Evolutionary conservation across 208 protist genomes (phyloP).

Genomic region (Vickermania spadyakhi): DNA sequence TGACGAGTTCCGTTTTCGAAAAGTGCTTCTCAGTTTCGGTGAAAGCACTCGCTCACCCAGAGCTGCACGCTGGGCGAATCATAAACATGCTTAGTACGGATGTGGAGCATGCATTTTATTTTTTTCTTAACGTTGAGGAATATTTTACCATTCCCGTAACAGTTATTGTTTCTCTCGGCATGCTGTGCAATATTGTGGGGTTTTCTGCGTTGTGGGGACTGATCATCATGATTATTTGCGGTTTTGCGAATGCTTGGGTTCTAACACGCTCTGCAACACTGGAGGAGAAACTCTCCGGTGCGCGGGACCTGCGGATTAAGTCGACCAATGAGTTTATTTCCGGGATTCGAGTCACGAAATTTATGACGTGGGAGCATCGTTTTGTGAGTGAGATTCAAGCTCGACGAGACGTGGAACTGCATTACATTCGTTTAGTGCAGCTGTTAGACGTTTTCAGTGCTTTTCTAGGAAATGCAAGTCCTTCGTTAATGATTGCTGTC

Average conservation of each 20-base stretch:
- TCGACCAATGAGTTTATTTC: constrained; percentile 89
- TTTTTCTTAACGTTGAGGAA: constrained; percentile 42
- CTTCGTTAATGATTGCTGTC: constrained; percentile 40
- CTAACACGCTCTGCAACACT: constrained; percentile 22
- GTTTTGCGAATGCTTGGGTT: constrained; percentile 52
- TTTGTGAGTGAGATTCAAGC: constrained; percentile 38
- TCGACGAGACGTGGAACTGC: constrained; percentile 33
- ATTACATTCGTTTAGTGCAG: constrained; percentile 22
- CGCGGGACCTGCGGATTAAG: constrained; percentile 84
- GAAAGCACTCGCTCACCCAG: constrained; percentile 34
- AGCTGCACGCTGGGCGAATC: constrained; percentile 71
- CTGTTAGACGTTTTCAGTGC: constrained; percentile 21
- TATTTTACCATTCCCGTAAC: constrained; percentile 44
- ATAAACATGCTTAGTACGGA: constrained; percentile 85
- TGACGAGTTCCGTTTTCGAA: constrained; percentile 27
- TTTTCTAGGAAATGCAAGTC: constrained; percentile 51
- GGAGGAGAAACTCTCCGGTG: constrained; percentile 15
- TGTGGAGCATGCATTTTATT: constrained; percentile 26
- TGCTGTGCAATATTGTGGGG: constrained; percentile 50
- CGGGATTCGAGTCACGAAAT: constrained; percentile 90
- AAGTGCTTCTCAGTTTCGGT: constrained; percentile 57
- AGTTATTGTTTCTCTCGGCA: constrained; percentile 33
- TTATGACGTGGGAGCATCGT: constrained; percentile 86
- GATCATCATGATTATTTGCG: constrained; percentile 39
- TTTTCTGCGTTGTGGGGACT: constrained; percentile 67